These are phyloP conservation scores for Albizia julibrissin DNA, from an alignment of 306 rosid species.

Conservation along the genomic window DNA sequence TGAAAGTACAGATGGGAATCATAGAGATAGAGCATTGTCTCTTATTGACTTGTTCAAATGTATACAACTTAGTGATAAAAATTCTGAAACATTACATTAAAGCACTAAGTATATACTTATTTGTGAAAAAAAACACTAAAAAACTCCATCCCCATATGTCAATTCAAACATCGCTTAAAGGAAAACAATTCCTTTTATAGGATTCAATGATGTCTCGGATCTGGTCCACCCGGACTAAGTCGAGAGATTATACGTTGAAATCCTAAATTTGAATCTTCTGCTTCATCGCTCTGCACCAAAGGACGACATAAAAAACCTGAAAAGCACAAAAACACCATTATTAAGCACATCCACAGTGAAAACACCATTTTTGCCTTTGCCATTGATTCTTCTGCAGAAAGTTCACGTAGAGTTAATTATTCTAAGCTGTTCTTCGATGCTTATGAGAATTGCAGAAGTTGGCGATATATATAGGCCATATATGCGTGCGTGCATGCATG, in stretches of 20 bases:
- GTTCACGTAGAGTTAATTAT: neutral
- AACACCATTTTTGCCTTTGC: conserved; percentile 11
- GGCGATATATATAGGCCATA: neutral
- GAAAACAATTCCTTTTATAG: neutral
- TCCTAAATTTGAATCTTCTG: neutral
- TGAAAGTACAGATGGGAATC: neutral
- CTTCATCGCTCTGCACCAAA: neutral
- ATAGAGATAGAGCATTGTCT: neutral
- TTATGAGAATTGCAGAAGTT: neutral
- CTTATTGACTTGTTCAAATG: neutral
- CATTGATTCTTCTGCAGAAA: neutral
- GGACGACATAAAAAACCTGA: conserved; percentile 10
- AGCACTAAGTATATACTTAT: neutral
- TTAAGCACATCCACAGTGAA: neutral
- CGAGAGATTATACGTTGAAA: conserved; percentile 20
- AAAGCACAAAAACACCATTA: conserved; percentile 12
- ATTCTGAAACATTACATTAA: neutral
- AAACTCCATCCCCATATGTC: neutral
- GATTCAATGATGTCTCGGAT: conserved; percentile 37
- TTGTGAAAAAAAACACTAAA: neutral
- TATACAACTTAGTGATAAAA: neutral
- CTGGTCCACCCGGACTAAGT: conserved; percentile 37
- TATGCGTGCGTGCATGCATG: neutral
- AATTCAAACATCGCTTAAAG: neutral
- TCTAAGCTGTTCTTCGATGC: neutral